phyloP scores from a whole-genome alignment of 2,329 filamentous ascomycete species.

The Scopulariopsis brevicaulis region DNA sequence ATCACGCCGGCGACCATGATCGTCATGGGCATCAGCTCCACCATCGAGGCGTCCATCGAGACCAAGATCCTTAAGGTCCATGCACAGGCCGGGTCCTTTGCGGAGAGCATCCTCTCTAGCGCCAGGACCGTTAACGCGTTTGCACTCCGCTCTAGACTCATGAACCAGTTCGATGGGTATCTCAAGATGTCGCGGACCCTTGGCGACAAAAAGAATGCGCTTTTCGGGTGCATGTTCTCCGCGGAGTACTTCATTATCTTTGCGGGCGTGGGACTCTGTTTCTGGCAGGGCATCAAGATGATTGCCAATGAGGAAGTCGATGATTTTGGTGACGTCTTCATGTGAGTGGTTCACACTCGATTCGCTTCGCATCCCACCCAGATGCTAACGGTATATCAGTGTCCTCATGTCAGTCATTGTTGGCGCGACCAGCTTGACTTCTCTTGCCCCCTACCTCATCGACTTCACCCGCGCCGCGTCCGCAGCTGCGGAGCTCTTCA shows the following conservation, averaged over 20 bases:
- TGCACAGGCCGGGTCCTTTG: slow-evolving; percentile 27
- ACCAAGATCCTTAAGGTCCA: slow-evolving; percentile 30
- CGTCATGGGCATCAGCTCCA: slow-evolving; percentile 23
- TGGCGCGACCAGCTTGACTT: slow-evolving; percentile 29
- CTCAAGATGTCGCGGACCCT: slow-evolving; percentile 25
- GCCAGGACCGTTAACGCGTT: slow-evolving; percentile 39
- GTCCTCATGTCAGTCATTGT: slow-evolving; percentile 35
- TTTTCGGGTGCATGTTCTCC: slow-evolving; percentile 31
- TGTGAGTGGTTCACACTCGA: slow-evolving; percentile 16
- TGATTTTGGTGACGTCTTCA: slow-evolving; percentile 31
- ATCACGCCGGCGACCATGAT: slow-evolving; percentile 32
- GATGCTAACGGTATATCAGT: slow-evolving; percentile 10
- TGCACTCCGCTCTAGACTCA: slow-evolving; percentile 31
- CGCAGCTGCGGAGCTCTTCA: slow-evolving; percentile 33
- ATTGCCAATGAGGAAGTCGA: slow-evolving; percentile 29
- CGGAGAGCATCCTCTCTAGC: slow-evolving; percentile 36
- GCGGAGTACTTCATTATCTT: slow-evolving; percentile 36
- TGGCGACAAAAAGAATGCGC: slow-evolving; percentile 28
- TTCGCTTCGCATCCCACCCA: not conserved
- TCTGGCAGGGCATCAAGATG: slow-evolving; percentile 39
- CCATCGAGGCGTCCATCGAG: slow-evolving; percentile 28
- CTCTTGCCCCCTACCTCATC: slow-evolving; percentile 31
- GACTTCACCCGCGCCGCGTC: slow-evolving; percentile 32
- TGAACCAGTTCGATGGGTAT: slow-evolving; percentile 25
- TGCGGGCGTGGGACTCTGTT: slow-evolving; percentile 32